These are phyloP conservation scores for Thermomucor indicae-seudaticae DNA, from an alignment of 371 early-diverging fungal genomes.

Conservation along the genomic window DNA sequence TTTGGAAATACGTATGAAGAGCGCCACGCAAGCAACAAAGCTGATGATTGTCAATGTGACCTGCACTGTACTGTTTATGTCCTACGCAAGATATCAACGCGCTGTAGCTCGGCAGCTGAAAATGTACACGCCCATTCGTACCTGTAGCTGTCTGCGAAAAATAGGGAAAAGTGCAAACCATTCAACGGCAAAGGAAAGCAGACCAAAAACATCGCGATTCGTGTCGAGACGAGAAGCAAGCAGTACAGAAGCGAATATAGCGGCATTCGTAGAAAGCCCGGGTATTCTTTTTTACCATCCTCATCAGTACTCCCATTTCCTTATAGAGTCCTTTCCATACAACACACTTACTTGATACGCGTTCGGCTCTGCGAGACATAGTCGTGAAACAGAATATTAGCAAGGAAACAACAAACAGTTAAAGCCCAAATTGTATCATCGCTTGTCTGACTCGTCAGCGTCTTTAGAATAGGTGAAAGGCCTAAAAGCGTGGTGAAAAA, in stretches of 20 bases:
- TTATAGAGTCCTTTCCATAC: not conserved
- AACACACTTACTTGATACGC: conserved; percentile 42
- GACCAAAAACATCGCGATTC: conserved; percentile 84
- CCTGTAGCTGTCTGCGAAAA: conserved; percentile 74
- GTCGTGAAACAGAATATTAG: conserved; percentile 88
- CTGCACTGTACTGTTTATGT: conserved; percentile 55
- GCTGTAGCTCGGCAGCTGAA: not conserved
- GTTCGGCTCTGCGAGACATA: conserved; percentile 58
- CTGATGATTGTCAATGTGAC: conserved; percentile 58
- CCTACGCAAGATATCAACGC: conserved; percentile 23
- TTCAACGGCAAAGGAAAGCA: conserved; percentile 83
- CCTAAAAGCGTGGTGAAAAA: conserved; percentile 79
- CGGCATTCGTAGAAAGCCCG: conserved; percentile 92
- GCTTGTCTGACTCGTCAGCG: conserved; percentile 86
- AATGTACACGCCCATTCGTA: conserved; percentile 12
- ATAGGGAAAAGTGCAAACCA: conserved; percentile 94
- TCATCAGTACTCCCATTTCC: not conserved
- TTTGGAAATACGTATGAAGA: conserved; percentile 68
- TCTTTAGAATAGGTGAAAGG: conserved; percentile 88
- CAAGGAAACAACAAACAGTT: conserved; percentile 76
- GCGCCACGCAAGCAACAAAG: conserved; percentile 51
- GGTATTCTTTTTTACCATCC: conserved; percentile 59
- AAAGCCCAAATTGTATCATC: conserved; percentile 95
- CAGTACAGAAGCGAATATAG: conserved; percentile 92
- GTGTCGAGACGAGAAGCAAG: conserved; percentile 85